Conservation (phyloP, 1,139 yeast species). For the Entelexis paramagnoliae region DNA sequence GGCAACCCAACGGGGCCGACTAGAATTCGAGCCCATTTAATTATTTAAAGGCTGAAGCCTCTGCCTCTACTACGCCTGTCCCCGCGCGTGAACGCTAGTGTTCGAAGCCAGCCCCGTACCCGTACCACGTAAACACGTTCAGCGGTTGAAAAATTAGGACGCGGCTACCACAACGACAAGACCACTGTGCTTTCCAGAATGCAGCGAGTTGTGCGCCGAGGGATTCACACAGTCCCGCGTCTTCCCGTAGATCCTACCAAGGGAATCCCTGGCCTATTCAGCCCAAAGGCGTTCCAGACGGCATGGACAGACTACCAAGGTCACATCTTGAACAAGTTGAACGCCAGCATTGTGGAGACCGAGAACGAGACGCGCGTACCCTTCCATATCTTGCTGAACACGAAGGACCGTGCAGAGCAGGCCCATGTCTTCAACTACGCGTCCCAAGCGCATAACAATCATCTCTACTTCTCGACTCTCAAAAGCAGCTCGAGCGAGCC, state of each 20-base stretch:
- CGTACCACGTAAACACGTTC: not conserved
- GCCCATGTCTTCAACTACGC: slow-evolving; percentile 77
- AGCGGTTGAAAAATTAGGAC: not conserved
- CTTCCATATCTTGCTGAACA: slow-evolving; percentile 60
- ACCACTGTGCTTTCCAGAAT: not conserved
- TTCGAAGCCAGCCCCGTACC: no score
- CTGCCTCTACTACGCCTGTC: not conserved
- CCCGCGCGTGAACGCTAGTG: no score
- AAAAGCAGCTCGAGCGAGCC: slow-evolving; percentile 23
- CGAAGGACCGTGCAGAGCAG: slow-evolving; percentile 59
- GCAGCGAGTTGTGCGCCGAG: slow-evolving; percentile 6
- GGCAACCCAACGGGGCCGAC: no score
- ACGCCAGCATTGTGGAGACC: slow-evolving; percentile 58
- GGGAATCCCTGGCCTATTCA: slow-evolving; percentile 67
- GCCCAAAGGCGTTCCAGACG: slow-evolving; percentile 53
- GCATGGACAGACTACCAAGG: slow-evolving; percentile 81
- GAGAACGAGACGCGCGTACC: slow-evolving; percentile 70
- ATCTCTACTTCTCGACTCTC: slow-evolving; percentile 70
- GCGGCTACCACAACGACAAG: not conserved
- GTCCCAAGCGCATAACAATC: slow-evolving; percentile 87
- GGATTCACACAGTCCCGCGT: slow-evolving; percentile 22
- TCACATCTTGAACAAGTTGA: slow-evolving; percentile 54
- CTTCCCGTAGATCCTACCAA: slow-evolving; percentile 13
- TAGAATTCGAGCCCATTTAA: no score
- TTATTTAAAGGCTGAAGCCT: not conserved